Evolutionary conservation across 2,329 filamentous ascomycete species (phyloP).

Genomic region (Colletotrichum paranaense): DNA sequence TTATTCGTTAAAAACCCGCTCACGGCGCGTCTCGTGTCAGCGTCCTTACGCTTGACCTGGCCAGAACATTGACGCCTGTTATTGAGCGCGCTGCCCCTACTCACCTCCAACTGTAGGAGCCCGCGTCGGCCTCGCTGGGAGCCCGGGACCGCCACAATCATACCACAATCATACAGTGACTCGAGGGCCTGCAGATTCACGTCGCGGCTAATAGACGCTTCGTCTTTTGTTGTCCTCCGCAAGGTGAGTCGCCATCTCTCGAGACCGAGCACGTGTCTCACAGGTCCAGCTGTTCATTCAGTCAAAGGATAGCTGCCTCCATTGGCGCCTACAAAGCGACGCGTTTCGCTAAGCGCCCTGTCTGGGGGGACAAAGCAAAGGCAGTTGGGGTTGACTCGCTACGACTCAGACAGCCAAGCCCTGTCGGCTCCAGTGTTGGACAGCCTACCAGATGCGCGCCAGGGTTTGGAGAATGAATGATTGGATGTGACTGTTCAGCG

Average conservation of each 20-base stretch:
- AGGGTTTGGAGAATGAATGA: conserved; percentile 2
- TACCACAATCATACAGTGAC: neutral
- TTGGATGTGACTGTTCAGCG: conserved; percentile 8
- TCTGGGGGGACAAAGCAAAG: conserved; percentile 7
- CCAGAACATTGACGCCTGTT: no score
- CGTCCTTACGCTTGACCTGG: no score
- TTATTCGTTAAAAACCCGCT: no score
- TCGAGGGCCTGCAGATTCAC: neutral
- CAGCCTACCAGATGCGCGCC: neutral
- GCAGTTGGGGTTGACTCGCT: conserved; percentile 21
- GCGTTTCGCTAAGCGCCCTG: conserved; percentile 30
- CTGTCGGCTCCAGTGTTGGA: neutral
- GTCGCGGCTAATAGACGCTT: neutral
- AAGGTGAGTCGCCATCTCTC: no score
- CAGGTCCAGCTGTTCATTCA: neutral
- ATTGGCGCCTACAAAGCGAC: conserved; percentile 48
- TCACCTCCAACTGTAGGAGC: no score
- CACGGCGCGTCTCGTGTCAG: no score
- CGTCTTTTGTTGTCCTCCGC: neutral
- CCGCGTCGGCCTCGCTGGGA: no score
- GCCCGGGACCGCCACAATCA: neutral
- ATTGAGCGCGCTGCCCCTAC: no score
- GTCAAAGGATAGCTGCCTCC: neutral
- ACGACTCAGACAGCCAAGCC: conserved; percentile 12
- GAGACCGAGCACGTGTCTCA: neutral